phyloP scores from a whole-genome alignment of 257 asterid species.

The Solanum chaucha region DNA sequence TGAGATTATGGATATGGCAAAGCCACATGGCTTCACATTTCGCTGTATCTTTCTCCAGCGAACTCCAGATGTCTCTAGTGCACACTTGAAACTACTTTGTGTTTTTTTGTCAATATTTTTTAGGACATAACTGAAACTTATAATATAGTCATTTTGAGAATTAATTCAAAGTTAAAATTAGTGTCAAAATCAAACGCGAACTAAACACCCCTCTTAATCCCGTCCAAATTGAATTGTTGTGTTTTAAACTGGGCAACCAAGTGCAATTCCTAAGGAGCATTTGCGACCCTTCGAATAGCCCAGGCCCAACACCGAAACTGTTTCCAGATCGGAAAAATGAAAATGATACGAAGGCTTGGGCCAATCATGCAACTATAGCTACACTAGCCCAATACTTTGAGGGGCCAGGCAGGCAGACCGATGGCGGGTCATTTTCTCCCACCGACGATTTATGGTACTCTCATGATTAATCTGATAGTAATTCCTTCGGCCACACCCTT shows the following conservation, averaged over 20 bases:
- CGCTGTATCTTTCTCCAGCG: neutral
- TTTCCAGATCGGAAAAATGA: neutral
- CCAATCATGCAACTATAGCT: neutral
- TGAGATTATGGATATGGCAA: neutral
- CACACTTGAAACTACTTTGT: neutral
- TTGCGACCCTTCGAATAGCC: neutral
- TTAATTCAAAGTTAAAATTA: neutral
- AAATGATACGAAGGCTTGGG: neutral
- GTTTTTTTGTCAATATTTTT: neutral
- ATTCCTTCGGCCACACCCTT: neutral
- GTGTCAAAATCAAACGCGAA: neutral
- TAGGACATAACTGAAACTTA: neutral
- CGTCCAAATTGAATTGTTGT: neutral
- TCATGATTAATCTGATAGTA: neutral
- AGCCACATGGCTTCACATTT: neutral
- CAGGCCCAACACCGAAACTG: neutral
- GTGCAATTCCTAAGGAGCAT: neutral
- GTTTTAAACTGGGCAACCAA: neutral
- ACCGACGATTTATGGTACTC: neutral
- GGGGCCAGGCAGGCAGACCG: neutral
- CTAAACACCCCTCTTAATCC: neutral
- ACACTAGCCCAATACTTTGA: neutral
- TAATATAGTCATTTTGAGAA: neutral
- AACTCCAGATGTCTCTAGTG: neutral
- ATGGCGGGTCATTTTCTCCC: neutral